Conservation (phyloP, 345 rosid genomes). For the Diplotaxis tenuifolia region DNA sequence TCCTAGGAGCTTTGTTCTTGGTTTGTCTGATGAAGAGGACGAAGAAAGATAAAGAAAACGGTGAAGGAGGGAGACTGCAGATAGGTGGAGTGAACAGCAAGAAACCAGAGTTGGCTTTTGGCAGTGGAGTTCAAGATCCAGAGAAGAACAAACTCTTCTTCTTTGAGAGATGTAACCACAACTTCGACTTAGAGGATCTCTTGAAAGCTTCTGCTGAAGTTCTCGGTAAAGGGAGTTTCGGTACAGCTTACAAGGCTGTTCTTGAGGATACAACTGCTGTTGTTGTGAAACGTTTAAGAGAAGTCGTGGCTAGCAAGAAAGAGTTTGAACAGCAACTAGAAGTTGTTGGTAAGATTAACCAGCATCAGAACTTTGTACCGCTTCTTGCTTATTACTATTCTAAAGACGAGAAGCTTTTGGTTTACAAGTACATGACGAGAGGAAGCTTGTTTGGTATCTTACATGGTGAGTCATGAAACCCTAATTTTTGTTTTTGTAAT, state of each 20-base stretch:
- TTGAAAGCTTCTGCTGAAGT: slow-evolving; percentile 91
- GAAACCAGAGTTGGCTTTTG: slow-evolving; percentile 63
- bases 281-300: slow-evolving; percentile 80
- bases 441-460: slow-evolving; percentile 69
- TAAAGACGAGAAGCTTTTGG: slow-evolving; percentile 70
- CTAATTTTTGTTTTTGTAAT: neutral
- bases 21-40: slow-evolving; percentile 44
- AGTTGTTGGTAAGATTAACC: slow-evolving; percentile 52
- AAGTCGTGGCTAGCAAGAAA: slow-evolving; percentile 63
- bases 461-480: slow-evolving; percentile 46
- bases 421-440: slow-evolving; percentile 53
- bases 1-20: slow-evolving; percentile 38
- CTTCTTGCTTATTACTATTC: slow-evolving; percentile 69
- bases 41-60: slow-evolving; percentile 22
- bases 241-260: slow-evolving; percentile 76
- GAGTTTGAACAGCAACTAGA: slow-evolving; percentile 85
- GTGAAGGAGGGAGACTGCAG: slow-evolving; percentile 40
- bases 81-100: slow-evolving; percentile 37
- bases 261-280: slow-evolving; percentile 75
- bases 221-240: slow-evolving; percentile 82
- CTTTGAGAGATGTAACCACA: slow-evolving; percentile 60
- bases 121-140: slow-evolving; percentile 84
- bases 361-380: slow-evolving; percentile 58
- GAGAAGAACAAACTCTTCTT: slow-evolving; percentile 81
- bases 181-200: slow-evolving; percentile 77